These are phyloP conservation scores for Rhodotorula paludigena DNA, from an alignment of 768 basidiomycete species.

Conservation along the genomic window DNA sequence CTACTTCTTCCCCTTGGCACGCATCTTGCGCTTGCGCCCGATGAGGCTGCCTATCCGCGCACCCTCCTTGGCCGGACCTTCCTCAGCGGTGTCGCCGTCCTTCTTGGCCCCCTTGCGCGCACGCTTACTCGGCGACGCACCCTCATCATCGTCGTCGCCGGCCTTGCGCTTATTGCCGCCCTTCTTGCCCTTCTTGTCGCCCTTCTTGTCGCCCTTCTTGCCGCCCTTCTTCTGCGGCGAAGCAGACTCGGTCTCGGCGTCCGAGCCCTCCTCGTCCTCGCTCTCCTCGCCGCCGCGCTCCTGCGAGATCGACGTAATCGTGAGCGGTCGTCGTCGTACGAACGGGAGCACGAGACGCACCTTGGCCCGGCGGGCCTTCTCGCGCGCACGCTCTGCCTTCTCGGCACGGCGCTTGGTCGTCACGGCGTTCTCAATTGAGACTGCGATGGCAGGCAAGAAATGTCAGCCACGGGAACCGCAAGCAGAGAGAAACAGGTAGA, in stretches of 20 bases:
- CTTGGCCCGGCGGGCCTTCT: slow-evolving; percentile 24
- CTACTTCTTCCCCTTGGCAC: slow-evolving; percentile 20
- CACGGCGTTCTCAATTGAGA: slow-evolving; percentile 39
- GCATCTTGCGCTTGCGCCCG: slow-evolving; percentile 19
- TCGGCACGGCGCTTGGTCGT: slow-evolving; percentile 38
- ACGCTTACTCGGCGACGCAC: slow-evolving; percentile 14
- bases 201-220: slow-evolving; percentile 14
- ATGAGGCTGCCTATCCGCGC: slow-evolving; percentile 19
- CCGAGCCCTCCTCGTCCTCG: slow-evolving; percentile 12
- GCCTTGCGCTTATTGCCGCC: slow-evolving; percentile 24
- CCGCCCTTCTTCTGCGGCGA: slow-evolving; percentile 12
- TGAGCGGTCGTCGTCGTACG: too few species aligned
- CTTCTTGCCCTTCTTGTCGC: slow-evolving; percentile 13
- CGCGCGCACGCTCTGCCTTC: slow-evolving; percentile 31
- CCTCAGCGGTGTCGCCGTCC: slow-evolving; percentile 1
- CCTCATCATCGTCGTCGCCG: slow-evolving; percentile 4
- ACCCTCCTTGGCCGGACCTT: slow-evolving; percentile 8
- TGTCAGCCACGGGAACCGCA: neutral
- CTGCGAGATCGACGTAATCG: neutral
- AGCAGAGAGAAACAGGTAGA: neutral
- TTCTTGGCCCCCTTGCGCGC: slow-evolving; percentile 1
- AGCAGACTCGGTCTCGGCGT: slow-evolving; percentile 6
- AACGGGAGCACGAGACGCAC: neutral
- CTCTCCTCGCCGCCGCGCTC: slow-evolving; percentile 8
- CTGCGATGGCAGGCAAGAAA: neutral